These are phyloP conservation scores for Aspergillus bombycis DNA, from an alignment of 2,329 filamentous ascomycete genomes.

Conservation along the genomic window DNA sequence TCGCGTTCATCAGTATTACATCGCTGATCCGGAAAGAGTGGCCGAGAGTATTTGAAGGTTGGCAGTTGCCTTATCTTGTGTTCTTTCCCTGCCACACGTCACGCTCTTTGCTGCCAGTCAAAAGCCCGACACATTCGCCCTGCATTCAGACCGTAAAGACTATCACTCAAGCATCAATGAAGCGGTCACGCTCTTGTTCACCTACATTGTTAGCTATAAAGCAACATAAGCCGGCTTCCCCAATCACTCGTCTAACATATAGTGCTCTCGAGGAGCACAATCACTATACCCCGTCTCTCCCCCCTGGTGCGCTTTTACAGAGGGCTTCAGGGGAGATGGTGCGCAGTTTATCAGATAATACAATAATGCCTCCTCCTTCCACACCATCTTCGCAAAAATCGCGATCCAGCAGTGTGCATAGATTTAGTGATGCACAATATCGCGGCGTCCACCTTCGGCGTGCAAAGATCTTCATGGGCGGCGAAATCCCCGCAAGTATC, in stretches of 20 bases:
- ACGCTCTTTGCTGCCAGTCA: background rate
- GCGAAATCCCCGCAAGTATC: constrained; percentile 6
- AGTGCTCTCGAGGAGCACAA: background rate
- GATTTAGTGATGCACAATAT: constrained; percentile 11
- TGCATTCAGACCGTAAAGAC: background rate
- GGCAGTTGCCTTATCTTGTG: too few relatives aligned
- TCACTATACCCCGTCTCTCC: background rate
- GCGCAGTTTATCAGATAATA: background rate
- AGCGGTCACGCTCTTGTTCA: constrained; percentile 1
- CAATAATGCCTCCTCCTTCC: background rate
- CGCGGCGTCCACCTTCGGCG: constrained; percentile 7
- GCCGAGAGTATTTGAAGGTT: too few relatives aligned
- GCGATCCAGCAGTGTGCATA: constrained; percentile 7
- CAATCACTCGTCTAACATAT: background rate
- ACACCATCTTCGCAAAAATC: constrained; percentile 4
- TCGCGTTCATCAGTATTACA: too few relatives aligned
- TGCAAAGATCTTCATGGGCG: constrained; percentile 10
- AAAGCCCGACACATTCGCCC: background rate
- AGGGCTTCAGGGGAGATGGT: background rate
- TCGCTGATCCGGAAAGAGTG: too few relatives aligned
- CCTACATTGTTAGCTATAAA: background rate
- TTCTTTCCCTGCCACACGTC: background rate
- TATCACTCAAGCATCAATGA: background rate
- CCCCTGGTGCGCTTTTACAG: background rate
- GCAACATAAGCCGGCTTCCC: background rate